These are phyloP conservation scores for Beauveria medogensis DNA, from an alignment of 2,329 filamentous ascomycete genomes.

Conservation along the genomic window DNA sequence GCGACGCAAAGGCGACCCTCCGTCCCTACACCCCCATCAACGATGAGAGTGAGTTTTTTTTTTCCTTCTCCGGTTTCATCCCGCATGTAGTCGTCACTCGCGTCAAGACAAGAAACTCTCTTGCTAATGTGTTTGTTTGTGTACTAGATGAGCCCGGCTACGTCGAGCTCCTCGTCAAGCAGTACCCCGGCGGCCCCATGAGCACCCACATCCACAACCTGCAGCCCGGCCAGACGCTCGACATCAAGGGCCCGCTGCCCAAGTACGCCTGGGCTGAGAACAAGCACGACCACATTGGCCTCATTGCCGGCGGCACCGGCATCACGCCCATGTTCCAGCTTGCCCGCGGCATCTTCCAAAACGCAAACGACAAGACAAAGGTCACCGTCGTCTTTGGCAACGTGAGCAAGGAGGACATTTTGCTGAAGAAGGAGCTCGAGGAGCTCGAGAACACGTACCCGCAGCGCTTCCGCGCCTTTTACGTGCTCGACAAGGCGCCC, in stretches of 20 bases:
- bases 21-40: slow-evolving; percentile 89
- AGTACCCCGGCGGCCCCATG: slow-evolving; percentile 87
- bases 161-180: slow-evolving; percentile 86
- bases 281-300: slow-evolving; percentile 83
- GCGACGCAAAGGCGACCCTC: slow-evolving; percentile 76
- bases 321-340: slow-evolving; percentile 99
- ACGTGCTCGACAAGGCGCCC: slow-evolving; percentile 79
- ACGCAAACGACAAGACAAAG: slow-evolving; percentile 94
- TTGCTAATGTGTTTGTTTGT: not conserved
- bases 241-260: slow-evolving; percentile 90
- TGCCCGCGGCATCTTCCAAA: slow-evolving; percentile 83
- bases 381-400: slow-evolving; percentile 94
- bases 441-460: slow-evolving; percentile 92
- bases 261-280: slow-evolving; percentile 88
- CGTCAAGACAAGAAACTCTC: too few relatives aligned
- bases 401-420: slow-evolving; percentile 79
- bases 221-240: slow-evolving; percentile 70
- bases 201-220: slow-evolving; percentile 80
- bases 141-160: slow-evolving; percentile 63
- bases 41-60: slow-evolving; percentile 58
- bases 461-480: slow-evolving; percentile 90
- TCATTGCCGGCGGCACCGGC: slow-evolving; percentile 90
- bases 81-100: too few relatives aligned
- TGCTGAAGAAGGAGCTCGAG: slow-evolving; percentile 77
- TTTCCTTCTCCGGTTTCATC: not conserved